Percentiles rank a stretch among this genome's conserved stretches.
Evolutionary conservation across 2,329 filamentous ascomycete species (phyloP).

Genomic region (Fusarium algeriense): DNA sequence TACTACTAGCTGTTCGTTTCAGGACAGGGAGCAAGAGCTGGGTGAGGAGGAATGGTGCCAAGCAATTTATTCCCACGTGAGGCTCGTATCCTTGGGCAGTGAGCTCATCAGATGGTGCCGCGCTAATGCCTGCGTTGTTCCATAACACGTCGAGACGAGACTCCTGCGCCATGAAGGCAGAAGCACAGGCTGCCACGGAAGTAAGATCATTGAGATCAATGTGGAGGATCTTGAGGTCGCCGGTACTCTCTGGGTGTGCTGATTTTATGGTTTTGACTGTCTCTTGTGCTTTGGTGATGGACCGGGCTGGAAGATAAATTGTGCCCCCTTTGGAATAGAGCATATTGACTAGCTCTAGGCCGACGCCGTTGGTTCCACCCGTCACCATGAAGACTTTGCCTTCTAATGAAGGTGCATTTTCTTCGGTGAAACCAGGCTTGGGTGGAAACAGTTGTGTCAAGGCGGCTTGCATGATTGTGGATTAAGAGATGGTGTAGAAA

Average conservation of each 20-base stretch:
- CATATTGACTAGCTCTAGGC: conserved; percentile 64
- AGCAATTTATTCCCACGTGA: conserved; percentile 51
- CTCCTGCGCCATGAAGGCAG: conserved; percentile 54
- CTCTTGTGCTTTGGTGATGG: not conserved
- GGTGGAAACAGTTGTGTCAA: conserved; percentile 30
- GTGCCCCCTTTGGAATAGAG: conserved; percentile 65
- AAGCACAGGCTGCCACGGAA: conserved; percentile 54
- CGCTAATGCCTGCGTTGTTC: conserved; percentile 52
- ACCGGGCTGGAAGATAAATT: conserved; percentile 55
- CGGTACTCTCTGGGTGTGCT: not conserved
- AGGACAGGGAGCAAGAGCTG: conserved; percentile 51
- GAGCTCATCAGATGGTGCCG: not conserved
- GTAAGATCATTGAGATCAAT: conserved; percentile 58
- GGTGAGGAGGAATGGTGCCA: conserved; percentile 51
- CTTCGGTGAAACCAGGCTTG: conserved; percentile 46
- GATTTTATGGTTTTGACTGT: conserved; percentile 48
- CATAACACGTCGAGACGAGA: conserved; percentile 57
- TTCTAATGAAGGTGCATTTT: conserved; percentile 42
- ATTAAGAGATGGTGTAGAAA: accelerated
- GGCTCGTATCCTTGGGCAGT: conserved; percentile 49
- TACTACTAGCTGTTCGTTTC: conserved; percentile 28
- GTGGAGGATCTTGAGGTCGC: conserved; percentile 47
- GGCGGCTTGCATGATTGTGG: not conserved
- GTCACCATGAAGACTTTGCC: conserved; percentile 64
- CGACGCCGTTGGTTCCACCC: conserved; percentile 56